Evolutionary conservation across 768 basidiomycete species (phyloP).

Genomic region (Suillus variegatus): DNA sequence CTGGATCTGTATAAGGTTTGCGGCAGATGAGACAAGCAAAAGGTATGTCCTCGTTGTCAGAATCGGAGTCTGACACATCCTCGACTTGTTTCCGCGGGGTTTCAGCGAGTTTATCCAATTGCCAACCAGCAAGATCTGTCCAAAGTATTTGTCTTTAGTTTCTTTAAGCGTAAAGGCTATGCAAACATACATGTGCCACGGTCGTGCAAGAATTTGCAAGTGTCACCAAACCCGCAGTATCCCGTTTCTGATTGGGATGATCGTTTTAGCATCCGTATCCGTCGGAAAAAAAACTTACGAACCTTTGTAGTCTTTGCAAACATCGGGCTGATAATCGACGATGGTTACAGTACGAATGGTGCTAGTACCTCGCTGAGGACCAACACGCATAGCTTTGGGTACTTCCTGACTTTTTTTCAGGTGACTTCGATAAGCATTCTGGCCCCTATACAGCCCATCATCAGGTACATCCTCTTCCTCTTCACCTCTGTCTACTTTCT

Average conservation of each 20-base stretch:
- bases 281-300: constrained; percentile 30
- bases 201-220: constrained; percentile 98
- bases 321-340: constrained; percentile 97
- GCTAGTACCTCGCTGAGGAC: constrained; percentile 70
- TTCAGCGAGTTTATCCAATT: constrained; percentile 91
- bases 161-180: constrained; percentile 7
- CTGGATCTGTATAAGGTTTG: constrained; percentile 90
- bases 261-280: constrained; percentile 11
- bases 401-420: constrained; percentile 82
- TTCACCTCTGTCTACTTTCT: constrained; percentile 49
- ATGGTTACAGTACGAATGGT: constrained; percentile 95
- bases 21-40: constrained; percentile 99
- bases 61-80: constrained; percentile 66
- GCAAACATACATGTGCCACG: constrained; percentile 82
- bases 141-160: constrained; percentile 14
- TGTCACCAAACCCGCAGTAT: constrained; percentile 98
- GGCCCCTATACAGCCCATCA: constrained; percentile 86
- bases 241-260: constrained; percentile 76
- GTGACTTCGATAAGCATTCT: constrained; percentile 78
- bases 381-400: constrained; percentile 86
- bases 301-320: constrained; percentile 99
- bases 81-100: constrained; percentile 63
- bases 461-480: constrained; percentile 62
- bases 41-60: constrained; percentile 86
- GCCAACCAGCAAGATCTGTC: constrained; percentile 96